Percentiles rank a stretch among this genome's conserved stretches.
phyloP scores from a whole-genome alignment of 768 basidiomycete genomes.

The Pisolithus marmoratus region DNA sequence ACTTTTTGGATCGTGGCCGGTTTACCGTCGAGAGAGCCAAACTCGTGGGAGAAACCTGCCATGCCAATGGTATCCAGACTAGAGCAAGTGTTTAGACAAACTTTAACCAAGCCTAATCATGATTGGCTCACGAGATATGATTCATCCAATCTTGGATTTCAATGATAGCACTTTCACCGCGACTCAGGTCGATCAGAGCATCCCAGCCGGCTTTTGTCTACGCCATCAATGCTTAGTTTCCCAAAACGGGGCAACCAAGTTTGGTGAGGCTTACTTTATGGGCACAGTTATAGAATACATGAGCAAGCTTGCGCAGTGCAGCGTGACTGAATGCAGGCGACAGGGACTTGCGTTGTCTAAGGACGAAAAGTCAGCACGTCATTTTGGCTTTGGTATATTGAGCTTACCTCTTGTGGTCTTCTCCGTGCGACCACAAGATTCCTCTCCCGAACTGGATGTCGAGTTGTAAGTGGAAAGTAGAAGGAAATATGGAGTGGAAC shows the following conservation, averaged over 20 bases:
- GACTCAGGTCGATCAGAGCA: slow-evolving; percentile 8
- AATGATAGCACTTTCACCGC: slow-evolving; percentile 16
- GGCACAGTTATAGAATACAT: slow-evolving; percentile 24
- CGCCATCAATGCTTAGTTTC: slow-evolving; percentile 8
- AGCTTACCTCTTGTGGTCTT: slow-evolving; percentile 37
- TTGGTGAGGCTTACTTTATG: slow-evolving; percentile 15
- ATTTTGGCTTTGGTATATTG: too few species aligned
- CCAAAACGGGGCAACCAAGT: background rate
- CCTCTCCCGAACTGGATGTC: slow-evolving; percentile 28
- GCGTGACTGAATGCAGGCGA: slow-evolving; percentile 22
- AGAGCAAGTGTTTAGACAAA: too few species aligned
- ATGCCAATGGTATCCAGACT: too few species aligned
- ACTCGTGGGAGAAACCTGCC: too few species aligned
- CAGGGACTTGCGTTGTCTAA: slow-evolving; percentile 23
- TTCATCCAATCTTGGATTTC: slow-evolving; percentile 33
- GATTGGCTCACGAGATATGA: slow-evolving; percentile 14
- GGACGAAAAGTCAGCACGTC: background rate
- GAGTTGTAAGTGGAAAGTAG: background rate
- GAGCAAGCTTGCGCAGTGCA: slow-evolving; percentile 17
- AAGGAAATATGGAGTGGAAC: background rate
- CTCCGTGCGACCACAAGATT: slow-evolving; percentile 38
- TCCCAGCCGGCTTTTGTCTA: slow-evolving; percentile 26
- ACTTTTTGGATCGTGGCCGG: too few species aligned
- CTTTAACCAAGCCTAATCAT: too few species aligned
- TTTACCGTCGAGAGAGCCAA: too few species aligned